phyloP scores from a whole-genome alignment of 2,329 filamentous ascomycete species.

The Xylaria sp. region DNA sequence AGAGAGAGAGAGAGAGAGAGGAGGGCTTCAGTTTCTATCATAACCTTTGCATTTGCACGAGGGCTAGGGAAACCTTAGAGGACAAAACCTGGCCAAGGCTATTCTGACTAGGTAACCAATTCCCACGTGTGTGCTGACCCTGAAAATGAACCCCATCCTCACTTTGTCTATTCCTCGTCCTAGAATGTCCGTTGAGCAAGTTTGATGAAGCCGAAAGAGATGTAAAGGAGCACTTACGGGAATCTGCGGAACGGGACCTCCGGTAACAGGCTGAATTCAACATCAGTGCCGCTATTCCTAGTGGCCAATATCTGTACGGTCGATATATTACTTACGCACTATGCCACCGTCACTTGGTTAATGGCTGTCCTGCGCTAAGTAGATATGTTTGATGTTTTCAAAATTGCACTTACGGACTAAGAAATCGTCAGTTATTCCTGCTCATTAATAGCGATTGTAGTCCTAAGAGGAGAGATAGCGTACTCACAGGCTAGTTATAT shows the following conservation, averaged over 20 bases:
- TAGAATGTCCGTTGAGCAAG: neutral
- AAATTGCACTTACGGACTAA: neutral
- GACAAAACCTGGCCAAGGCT: constrained; percentile 20
- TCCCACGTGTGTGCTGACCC: neutral
- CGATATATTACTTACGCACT: neutral
- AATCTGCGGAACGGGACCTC: neutral
- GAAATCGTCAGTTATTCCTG: neutral
- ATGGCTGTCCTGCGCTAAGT: neutral
- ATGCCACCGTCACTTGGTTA: neutral
- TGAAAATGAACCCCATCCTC: neutral
- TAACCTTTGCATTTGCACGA: constrained; percentile 23
- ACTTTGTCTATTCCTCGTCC: neutral
- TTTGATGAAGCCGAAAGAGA: neutral
- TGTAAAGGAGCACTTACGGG: neutral
- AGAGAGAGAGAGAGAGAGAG: too few species aligned
- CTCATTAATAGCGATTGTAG: neutral
- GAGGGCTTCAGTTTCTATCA: constrained; percentile 7
- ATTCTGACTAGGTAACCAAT: constrained; percentile 17
- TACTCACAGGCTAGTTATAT: neutral
- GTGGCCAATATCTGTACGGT: neutral
- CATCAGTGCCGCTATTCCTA: neutral
- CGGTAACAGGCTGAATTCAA: neutral
- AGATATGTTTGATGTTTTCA: neutral
- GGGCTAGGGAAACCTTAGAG: constrained; percentile 22
- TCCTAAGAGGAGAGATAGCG: neutral